Evolutionary conservation across 2,329 filamentous ascomycete species (phyloP).

Genomic region (Teratosphaeria gauchensis): DNA sequence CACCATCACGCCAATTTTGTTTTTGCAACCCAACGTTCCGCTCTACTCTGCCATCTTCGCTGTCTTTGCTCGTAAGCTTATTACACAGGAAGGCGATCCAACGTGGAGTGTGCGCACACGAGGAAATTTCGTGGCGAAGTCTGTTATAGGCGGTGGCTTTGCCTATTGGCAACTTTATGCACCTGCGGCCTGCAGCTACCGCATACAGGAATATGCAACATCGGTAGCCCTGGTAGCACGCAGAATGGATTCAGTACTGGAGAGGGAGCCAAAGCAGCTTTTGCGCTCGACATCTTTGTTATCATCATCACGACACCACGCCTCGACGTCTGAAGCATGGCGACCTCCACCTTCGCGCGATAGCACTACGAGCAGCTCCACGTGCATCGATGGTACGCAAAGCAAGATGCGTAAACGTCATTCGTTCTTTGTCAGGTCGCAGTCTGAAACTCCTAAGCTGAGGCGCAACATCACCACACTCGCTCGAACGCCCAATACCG

Average conservation of each 20-base stretch:
- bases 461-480: not conserved
- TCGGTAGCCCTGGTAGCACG: not conserved
- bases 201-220: not conserved
- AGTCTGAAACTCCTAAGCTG: conserved; percentile 11
- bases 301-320: not conserved
- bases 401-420: conserved; percentile 12
- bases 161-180: not conserved
- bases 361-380: not conserved
- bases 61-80: not conserved
- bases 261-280: not conserved
- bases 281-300: not conserved
- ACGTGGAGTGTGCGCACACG: not conserved
- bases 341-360: not conserved
- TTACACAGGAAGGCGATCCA: not conserved
- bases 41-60: not conserved
- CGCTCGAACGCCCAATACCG: conserved; percentile 3
- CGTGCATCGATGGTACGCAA: not conserved
- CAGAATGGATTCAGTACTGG: not conserved
- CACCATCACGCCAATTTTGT: not conserved
- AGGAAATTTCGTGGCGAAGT: not conserved
- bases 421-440: conserved; percentile 18
- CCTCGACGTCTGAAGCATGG: not conserved
- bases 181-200: not conserved
- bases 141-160: not conserved
- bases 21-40: not conserved